These are phyloP conservation scores for Typha latifolia DNA, from an alignment of 176 grass and related monocot species.

Conservation along the genomic window DNA sequence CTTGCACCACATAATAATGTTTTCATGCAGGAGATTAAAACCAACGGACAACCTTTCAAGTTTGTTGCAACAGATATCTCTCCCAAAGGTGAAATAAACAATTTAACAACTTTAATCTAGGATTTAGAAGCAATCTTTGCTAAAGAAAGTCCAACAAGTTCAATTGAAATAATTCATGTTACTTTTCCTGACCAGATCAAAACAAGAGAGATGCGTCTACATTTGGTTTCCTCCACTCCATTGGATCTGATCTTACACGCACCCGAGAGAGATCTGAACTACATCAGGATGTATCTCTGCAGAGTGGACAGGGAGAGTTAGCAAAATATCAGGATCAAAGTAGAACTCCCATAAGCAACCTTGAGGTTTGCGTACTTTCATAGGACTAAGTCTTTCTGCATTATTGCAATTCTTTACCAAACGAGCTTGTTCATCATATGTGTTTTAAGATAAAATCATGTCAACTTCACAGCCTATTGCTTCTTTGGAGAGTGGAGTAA, in stretches of 20 bases:
- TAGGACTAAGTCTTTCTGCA: background rate
- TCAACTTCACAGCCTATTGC: constrained; percentile 37
- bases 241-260: constrained; percentile 84
- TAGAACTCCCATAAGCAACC: constrained; percentile 52
- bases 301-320: constrained; percentile 23
- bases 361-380: constrained; percentile 34
- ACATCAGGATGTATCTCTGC: constrained; percentile 42
- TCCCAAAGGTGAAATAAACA: constrained; percentile 23
- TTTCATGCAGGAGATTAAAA: constrained; percentile 41
- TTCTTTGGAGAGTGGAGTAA: constrained; percentile 82
- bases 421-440: background rate
- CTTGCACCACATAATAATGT: background rate
- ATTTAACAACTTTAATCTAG: background rate
- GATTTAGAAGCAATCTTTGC: constrained; percentile 7
- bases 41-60: constrained; percentile 38
- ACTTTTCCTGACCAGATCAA: constrained; percentile 28
- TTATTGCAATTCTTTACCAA: background rate
- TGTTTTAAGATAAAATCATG: background rate
- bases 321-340: constrained; percentile 43
- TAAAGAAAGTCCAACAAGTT: background rate
- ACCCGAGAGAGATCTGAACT: constrained; percentile 47
- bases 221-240: constrained; percentile 65
- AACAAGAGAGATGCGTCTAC: constrained; percentile 64
- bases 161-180: background rate
- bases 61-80: constrained; percentile 24